Percentiles rank a stretch among this genome's conserved stretches.
phyloP scores from a whole-genome alignment of 495 filamentous ascomycete species.

The Daldinia childiae region DNA sequence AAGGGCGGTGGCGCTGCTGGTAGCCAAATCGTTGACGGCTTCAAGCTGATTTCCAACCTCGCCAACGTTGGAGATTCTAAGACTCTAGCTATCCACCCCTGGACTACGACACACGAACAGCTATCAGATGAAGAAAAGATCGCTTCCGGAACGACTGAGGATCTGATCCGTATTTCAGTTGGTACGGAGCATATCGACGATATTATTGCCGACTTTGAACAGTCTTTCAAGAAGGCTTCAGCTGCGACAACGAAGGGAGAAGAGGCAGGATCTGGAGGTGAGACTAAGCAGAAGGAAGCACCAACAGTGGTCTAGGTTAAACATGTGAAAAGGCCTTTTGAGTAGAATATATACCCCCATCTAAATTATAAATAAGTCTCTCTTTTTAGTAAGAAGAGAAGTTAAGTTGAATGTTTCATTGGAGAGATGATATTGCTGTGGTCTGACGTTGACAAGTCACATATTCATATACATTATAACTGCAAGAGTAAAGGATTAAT shows the following conservation, averaged over 20 bases:
- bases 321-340: background rate
- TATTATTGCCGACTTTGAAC: slow-evolving; percentile 95
- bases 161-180: slow-evolving; percentile 95
- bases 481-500: background rate
- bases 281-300: slow-evolving; percentile 49
- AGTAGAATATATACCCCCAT: background rate
- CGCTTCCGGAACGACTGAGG: slow-evolving; percentile 86
- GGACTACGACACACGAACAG: slow-evolving; percentile 97
- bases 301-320: slow-evolving; percentile 50
- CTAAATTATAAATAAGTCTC: background rate
- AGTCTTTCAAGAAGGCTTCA: slow-evolving; percentile 75
- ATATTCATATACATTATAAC: background rate
- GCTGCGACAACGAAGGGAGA: slow-evolving; percentile 46
- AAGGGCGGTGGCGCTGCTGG: slow-evolving; percentile 87
- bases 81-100: slow-evolving; percentile 96
- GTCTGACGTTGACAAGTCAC: background rate
- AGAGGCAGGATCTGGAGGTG: slow-evolving; percentile 24
- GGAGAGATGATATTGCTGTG: background rate
- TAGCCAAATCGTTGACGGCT: slow-evolving; percentile 87
- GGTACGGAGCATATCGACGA: slow-evolving; percentile 98
- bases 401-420: background rate
- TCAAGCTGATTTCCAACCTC: slow-evolving; percentile 94
- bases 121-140: slow-evolving; percentile 82
- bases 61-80: slow-evolving; percentile 83
- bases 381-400: background rate